Evolutionary conservation across 108 stramenopile genomes (phyloP).

Genomic region (Fragilariopsis cylindrus): DNA sequence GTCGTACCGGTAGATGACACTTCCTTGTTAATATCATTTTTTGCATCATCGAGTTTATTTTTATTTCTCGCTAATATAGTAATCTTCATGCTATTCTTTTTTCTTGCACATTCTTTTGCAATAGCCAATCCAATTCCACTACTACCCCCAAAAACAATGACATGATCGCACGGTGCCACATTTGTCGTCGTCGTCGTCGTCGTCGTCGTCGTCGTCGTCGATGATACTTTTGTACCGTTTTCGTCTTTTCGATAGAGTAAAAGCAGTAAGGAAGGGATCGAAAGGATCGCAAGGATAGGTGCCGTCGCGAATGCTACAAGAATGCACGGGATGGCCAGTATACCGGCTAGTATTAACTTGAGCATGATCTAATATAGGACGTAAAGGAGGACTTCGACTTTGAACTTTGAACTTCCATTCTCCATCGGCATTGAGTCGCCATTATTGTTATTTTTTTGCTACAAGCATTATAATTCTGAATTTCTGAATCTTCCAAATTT

Average conservation of each 20-base stretch:
- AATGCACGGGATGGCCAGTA: slow-evolving; percentile 60
- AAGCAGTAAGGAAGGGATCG: slow-evolving; percentile 55
- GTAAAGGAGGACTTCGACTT: too few relatives aligned
- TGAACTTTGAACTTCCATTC: too few relatives aligned
- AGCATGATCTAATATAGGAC: not conserved
- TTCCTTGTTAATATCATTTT: slow-evolving; percentile 36
- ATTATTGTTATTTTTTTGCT: too few relatives aligned
- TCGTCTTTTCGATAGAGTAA: slow-evolving; percentile 46
- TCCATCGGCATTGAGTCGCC: too few relatives aligned
- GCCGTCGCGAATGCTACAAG: slow-evolving; percentile 42
- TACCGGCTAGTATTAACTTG: slow-evolving; percentile 42
- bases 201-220: slow-evolving; percentile 8
- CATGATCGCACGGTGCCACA: slow-evolving; percentile 38
- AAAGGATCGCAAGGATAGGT: slow-evolving; percentile 49
- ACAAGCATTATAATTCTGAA: too few relatives aligned
- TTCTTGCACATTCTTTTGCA: slow-evolving; percentile 60
- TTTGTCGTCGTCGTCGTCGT: too few relatives aligned
- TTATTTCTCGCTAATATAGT: slow-evolving; percentile 75
- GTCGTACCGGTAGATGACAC: not conserved
- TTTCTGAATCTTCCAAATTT: too few relatives aligned
- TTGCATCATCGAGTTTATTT: slow-evolving; percentile 62
- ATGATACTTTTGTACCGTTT: not conserved
- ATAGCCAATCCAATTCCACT: slow-evolving; percentile 85
- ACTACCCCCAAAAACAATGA: slow-evolving; percentile 82
- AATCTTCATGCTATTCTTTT: slow-evolving; percentile 49